A percentile compares a stretch with the other conserved stretches of the same genome.
Conservation (phyloP, 768 basidiomycete species). For the Amanita exitialis region DNA sequence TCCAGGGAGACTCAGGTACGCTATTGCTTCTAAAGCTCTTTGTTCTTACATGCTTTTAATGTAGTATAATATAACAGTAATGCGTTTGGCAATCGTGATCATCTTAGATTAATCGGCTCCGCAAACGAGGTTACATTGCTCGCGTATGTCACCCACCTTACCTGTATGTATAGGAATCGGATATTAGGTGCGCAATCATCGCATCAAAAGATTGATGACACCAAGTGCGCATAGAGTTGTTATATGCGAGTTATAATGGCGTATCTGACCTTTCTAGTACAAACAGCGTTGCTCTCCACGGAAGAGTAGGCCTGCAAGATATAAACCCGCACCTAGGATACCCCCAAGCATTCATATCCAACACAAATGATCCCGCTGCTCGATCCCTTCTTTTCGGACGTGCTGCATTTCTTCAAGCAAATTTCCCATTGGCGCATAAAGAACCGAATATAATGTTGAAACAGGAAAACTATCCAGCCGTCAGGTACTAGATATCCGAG, state of each 20-base stretch:
- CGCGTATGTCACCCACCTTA: neutral
- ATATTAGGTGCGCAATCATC: neutral
- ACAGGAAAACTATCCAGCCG: neutral
- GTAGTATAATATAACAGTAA: neutral
- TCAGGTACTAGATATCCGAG: neutral
- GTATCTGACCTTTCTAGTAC: neutral
- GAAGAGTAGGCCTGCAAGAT: neutral
- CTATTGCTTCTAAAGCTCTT: too few relatives aligned
- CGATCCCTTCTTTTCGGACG: neutral
- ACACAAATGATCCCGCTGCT: neutral
- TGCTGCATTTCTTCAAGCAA: neutral
- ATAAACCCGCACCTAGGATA: neutral
- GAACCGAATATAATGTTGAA: neutral
- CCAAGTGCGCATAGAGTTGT: neutral
- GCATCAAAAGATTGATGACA: neutral
- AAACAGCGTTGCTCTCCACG: neutral
- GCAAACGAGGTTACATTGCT: neutral
- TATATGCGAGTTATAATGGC: neutral
- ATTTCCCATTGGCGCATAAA: neutral
- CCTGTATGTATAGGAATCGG: neutral
- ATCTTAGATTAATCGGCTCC: neutral
- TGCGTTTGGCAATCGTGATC: neutral
- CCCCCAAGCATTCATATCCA: neutral
- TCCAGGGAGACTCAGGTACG: too few relatives aligned
- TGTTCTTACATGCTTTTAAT: too few relatives aligned